Base-by-base conservation (phyloP, 805 yeast species). In the Yamadazyma insecticola region DNA sequence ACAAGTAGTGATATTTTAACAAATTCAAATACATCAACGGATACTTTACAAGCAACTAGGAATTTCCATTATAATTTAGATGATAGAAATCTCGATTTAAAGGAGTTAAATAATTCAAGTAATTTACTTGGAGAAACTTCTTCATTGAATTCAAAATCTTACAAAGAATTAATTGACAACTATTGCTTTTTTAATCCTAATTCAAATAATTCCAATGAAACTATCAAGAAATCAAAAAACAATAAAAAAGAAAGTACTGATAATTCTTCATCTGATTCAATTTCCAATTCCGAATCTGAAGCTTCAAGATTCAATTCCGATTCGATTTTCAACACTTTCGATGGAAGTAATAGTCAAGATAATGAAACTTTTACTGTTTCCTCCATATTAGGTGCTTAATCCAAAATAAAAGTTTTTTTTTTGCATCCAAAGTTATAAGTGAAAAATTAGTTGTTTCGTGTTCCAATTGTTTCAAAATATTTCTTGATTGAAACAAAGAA, bases 101-200 rank as follows among this genome's bases (percentile, higher is more conserved):
- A n/a, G n/a, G n/a, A n/a, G n/a, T n/a, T n/a, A n/a, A n/a, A n/a
- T n/a, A n/a, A n/a, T n/a, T n/a, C n/a, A n/a, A n/a, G n/a, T n/a
- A n/a, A n/a, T n/a, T n/a, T n/a, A n/a, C n/a, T n/a, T n/a, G n/a
- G n/a, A n/a, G n/a, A 19, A 19, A 19, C 21, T 7, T 8, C 7
- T 8, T 19, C 11, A 11, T 19, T 19, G 21, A 38, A 41, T 15
- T 68, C 81, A 4, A 66, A 70, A 43, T 60, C 76, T 1, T 78
- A 78, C 45, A 69, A 72, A 40, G 74, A 76, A 36, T 52, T 78
- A 13, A 52, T 79, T 30, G 76, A 77, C 29, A 68, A 72, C 17
- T 79, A 74, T 45, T 79, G 86, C 42, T 79, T 79, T 44, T 78
- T 72, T 25, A 41, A 43, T 34, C 36, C 38, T 4, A 17, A 22